Conservation (phyloP, 2,329 filamentous ascomycete species). For the Teratosphaeria zuluensis region DNA sequence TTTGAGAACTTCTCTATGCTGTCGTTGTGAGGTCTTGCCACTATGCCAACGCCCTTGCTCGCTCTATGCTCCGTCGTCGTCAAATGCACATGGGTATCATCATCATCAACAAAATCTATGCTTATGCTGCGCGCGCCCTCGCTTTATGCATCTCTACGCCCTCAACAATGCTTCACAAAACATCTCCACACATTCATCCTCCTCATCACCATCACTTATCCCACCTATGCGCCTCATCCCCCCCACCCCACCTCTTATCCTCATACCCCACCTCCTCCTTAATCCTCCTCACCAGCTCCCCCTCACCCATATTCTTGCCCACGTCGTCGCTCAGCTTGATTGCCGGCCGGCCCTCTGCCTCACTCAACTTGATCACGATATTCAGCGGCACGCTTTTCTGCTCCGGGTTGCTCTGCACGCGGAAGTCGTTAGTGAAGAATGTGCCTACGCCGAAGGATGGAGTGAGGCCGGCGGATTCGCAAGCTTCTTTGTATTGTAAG, state of each 20-base stretch:
- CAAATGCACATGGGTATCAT: not conserved
- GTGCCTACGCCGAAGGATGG: constrained; percentile 92
- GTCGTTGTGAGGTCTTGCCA: no score
- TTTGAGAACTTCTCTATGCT: no score
- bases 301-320: constrained; percentile 89
- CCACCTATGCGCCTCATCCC: constrained; percentile 79
- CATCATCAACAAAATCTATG: not conserved
- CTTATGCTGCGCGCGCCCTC: not conserved
- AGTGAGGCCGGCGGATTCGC: constrained; percentile 63
- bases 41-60: no score
- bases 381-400: constrained; percentile 86
- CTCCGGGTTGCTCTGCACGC: constrained; percentile 43
- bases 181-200: no score
- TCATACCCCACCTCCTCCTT: constrained; percentile 80
- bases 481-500: constrained; percentile 76
- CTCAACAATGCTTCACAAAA: no score
- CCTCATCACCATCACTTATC: constrained; percentile 36
- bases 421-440: constrained; percentile 86
- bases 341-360: constrained; percentile 67
- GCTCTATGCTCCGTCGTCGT: no score
- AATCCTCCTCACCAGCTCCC: constrained; percentile 65
- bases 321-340: constrained; percentile 86
- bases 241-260: constrained; percentile 73
- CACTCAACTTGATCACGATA: constrained; percentile 94
- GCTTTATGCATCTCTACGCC: no score